These are phyloP conservation scores for Cercophora sp. DNA, from an alignment of 495 filamentous ascomycete species.

Conservation along the genomic window DNA sequence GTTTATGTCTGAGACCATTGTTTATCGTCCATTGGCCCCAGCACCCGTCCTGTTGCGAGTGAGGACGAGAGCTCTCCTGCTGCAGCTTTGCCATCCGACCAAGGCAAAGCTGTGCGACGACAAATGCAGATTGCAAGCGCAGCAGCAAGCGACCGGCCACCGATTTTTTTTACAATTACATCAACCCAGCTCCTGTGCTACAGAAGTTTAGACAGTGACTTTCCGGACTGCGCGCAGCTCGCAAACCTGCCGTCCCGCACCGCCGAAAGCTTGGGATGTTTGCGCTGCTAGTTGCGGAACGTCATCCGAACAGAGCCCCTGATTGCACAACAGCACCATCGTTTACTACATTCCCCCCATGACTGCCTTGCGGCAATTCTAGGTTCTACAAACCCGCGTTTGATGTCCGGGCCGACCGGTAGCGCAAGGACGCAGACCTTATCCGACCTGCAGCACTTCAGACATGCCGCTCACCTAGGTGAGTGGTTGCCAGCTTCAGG, in stretches of 20 bases:
- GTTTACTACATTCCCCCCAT: too few species aligned
- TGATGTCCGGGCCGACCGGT: not conserved
- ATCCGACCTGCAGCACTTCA: not conserved
- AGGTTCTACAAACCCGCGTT: too few species aligned
- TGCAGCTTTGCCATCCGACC: not conserved
- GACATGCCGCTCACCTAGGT: constrained; percentile 8
- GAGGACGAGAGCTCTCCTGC: not conserved
- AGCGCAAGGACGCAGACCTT: not conserved
- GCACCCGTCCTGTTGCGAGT: not conserved
- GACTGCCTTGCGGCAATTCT: not conserved
- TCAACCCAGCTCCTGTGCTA: too few species aligned
- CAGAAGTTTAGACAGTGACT: too few species aligned
- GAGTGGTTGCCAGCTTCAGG: not conserved
- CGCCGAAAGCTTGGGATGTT: too few species aligned
- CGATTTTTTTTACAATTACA: too few species aligned
- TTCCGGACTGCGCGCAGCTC: not conserved
- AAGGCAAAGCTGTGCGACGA: not conserved
- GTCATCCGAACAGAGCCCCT: not conserved
- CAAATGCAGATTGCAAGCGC: too few species aligned
- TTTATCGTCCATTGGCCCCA: constrained; percentile 14
- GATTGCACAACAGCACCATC: too few species aligned
- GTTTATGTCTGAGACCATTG: constrained; percentile 15
- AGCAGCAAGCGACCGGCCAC: too few species aligned
- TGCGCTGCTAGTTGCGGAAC: not conserved
- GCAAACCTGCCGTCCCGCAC: not conserved